Conservation (phyloP, 495 filamentous ascomycete species). For the Penicillium roqueforti region DNA sequence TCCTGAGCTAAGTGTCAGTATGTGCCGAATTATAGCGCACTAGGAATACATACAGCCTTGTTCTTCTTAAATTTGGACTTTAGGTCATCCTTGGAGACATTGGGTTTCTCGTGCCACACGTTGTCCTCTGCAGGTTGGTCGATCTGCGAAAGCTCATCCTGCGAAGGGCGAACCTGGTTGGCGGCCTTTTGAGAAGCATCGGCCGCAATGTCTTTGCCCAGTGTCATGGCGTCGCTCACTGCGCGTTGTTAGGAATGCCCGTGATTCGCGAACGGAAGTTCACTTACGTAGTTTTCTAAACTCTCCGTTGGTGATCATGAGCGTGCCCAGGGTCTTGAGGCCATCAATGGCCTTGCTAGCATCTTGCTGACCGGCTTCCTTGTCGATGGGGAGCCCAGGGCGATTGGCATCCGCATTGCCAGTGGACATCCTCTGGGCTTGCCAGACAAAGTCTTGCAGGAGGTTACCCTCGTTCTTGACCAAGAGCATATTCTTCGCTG, state of each 20-base stretch:
- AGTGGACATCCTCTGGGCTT: constrained; percentile 69
- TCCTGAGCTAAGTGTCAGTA: constrained; percentile 18
- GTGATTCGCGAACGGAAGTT: neutral
- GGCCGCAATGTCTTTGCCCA: constrained; percentile 84
- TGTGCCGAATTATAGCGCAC: neutral
- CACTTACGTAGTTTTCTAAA: constrained; percentile 87
- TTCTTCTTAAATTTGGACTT: constrained; percentile 65
- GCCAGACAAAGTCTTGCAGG: constrained; percentile 94
- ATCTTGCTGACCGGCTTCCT: constrained; percentile 73
- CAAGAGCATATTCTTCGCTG: constrained; percentile 83
- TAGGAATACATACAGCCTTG: constrained; percentile 44
- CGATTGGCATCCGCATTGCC: constrained; percentile 54
- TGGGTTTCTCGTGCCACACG: constrained; percentile 86
- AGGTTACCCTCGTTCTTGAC: constrained; percentile 94
- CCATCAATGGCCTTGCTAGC: constrained; percentile 77
- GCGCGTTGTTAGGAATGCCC: constrained; percentile 22
- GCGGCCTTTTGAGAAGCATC: constrained; percentile 87
- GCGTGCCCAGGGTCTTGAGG: constrained; percentile 80
- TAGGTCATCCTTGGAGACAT: constrained; percentile 65
- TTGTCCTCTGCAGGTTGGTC: constrained; percentile 84
- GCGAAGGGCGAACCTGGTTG: constrained; percentile 65
- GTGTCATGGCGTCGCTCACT: constrained; percentile 83
- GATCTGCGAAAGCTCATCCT: constrained; percentile 72
- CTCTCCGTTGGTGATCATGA: constrained; percentile 93
- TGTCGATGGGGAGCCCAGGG: constrained; percentile 65